phyloP scores from a whole-genome alignment of 768 basidiomycete species.

The Auricularia sp. region DNA sequence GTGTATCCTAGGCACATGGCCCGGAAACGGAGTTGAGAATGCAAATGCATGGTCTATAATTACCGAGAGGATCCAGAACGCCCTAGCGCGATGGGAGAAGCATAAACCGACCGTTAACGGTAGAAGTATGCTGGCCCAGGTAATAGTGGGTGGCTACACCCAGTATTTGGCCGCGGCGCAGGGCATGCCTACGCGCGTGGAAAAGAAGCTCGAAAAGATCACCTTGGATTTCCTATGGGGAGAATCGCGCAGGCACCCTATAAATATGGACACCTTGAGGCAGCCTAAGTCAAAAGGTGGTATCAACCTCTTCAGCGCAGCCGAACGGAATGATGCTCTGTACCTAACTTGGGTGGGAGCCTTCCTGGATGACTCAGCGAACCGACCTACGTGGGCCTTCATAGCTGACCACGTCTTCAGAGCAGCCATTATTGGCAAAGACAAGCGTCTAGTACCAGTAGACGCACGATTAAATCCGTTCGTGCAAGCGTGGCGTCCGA shows the following conservation, averaged over 20 bases:
- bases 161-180: conserved; percentile 28
- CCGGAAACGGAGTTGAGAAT: conserved; percentile 21
- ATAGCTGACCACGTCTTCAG: conserved; percentile 8
- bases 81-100: conserved; percentile 18
- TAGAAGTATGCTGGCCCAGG: conserved; percentile 15
- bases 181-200: conserved; percentile 25
- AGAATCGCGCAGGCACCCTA: background rate
- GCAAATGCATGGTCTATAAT: conserved; percentile 18
- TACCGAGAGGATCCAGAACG: conserved; percentile 18
- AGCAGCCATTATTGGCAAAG: background rate
- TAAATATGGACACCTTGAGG: background rate
- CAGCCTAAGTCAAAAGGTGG: background rate
- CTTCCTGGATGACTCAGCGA: background rate
- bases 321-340: background rate
- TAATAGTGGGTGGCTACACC: conserved; percentile 23
- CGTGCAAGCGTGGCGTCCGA: background rate
- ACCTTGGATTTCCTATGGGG: conserved; percentile 22
- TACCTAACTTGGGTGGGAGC: background rate
- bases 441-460: background rate
- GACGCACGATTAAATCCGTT: background rate
- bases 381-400: conserved; percentile 7
- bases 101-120: conserved; percentile 24
- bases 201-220: conserved; percentile 13
- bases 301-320: background rate
- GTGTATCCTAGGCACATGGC: conserved; percentile 23